Base-by-base conservation (phyloP, 2,329 filamentous ascomycete genomes). In the Penicillium sumatraense region DNA sequence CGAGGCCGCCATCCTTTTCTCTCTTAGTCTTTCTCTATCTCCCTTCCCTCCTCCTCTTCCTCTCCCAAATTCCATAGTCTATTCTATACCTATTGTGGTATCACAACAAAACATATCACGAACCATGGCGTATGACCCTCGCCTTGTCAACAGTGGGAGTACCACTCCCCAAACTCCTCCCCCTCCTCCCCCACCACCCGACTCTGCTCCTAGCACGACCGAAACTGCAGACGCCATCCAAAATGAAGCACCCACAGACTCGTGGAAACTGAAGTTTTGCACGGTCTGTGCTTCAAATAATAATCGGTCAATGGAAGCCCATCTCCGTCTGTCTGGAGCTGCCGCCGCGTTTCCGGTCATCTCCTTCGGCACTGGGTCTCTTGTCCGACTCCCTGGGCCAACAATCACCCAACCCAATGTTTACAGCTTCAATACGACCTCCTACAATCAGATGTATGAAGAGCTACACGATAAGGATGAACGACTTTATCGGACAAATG, bases 291-390 rank as follows among this genome's bases (percentile, higher is more conserved):
- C 95, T 7, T 96, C 92, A 69, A 99, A 99, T 69, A 92, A 99
- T 75, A 99, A 99, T 71, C 87, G 95, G 86, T 96, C 91, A n/a
- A 98, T 99, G 95, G 95, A 98, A 82, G 93, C 93, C n/a, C 95
- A 99, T 75, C 86, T 97, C 24, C 90, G 91, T 60, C 87, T 99
- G 29, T 91, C 95, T 4, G 85, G 89, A 57, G 90, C 91, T 47
- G 78, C 89, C 51, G 95, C 93, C 45, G 79, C 88, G 46, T 98
- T 95, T 69, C 95, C 95, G n/a, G 93, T 96, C 64, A 96, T 98
- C 66, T 98, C 93, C 16, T 99, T 98, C 73, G 95, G 95, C 59
- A 99, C 95, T 0, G 95, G 95, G 52, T 96, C 92, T 16, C 86
- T 96, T 16, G 95, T 99, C 64, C 91, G 95, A 23, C 82, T 99